Conservation (phyloP, 352 stramenopile species). For the Thalassiosira exigua region DNA sequence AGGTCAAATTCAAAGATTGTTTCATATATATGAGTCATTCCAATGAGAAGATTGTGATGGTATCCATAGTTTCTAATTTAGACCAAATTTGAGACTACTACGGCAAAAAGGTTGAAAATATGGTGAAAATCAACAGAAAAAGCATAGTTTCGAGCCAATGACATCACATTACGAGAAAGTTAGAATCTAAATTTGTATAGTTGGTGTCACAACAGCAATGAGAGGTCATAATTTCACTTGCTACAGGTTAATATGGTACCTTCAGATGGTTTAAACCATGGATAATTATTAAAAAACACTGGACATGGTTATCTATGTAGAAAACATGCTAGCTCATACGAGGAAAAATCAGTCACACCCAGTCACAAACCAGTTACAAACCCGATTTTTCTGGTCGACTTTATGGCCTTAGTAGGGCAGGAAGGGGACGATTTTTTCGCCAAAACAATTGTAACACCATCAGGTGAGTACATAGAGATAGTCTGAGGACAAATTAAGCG, state of each 20-base stretch:
- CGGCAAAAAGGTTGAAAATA: too few relatives aligned
- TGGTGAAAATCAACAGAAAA: too few relatives aligned
- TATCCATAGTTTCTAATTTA: too few relatives aligned
- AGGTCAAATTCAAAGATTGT: too few relatives aligned
- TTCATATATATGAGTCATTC: too few relatives aligned
- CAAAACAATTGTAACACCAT: neutral
- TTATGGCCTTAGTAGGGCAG: neutral
- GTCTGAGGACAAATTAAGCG: neutral
- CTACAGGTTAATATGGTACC: too few relatives aligned
- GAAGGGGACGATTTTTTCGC: neutral
- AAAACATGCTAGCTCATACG: neutral
- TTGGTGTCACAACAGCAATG: neutral
- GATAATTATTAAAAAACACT: neutral
- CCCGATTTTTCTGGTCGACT: neutral
- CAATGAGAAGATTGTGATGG: too few relatives aligned
- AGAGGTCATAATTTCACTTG: too few relatives aligned
- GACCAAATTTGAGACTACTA: too few relatives aligned
- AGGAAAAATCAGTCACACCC: neutral
- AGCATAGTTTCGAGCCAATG: too few relatives aligned
- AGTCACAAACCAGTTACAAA: constrained; percentile 1
- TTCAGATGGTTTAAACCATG: too few relatives aligned
- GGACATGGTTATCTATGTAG: neutral
- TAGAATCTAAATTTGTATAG: neutral
- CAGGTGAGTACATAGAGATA: neutral
- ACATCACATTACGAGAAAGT: neutral